Base-by-base conservation (phyloP, 2,329 filamentous ascomycete genomes). In the Fusarium phyllophilum region DNA sequence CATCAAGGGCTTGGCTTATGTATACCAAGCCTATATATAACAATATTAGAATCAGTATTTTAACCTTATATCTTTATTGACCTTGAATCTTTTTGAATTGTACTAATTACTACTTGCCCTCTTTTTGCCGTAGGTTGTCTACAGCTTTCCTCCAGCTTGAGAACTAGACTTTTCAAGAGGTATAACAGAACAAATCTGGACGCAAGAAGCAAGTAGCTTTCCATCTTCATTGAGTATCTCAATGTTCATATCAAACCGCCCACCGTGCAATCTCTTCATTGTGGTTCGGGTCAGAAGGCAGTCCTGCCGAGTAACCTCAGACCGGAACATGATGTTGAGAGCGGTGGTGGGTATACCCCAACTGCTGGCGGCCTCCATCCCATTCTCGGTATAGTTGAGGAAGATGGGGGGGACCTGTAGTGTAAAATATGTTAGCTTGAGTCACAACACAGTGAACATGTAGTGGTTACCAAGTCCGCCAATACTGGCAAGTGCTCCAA, bases 21-120 rank as follows among this genome's bases (percentile, higher is more conserved):
- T 20, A 8, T 6, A 0, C 17, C 8, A 6, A 8, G 17, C 17
- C 18, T 20, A 18, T 9, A 20, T 20, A 9, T 14, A 45, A 17
- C 8, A 13, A 5, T 18, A 26, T 18, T 4, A 45, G 7, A 18
- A 18, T 7, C 8, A n/a, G 22, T n/a, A 9, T 15, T 13, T 41
- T 17, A 8, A 18, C 18, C 5, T 24, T 18, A 2, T 8, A 8
- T 24, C 18, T 26, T 18, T 26, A 45, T 26, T 8, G 18, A 24
- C n/a, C 8, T 13, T 8, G 1, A 7, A 13, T 44, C 3, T 8
- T 12, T 12, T 24, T 8, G 13, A 8, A 9, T 18, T 13, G 1
- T 26, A 13, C 18, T 26, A 8, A 45, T 26, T 3, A 26, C 7
- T 12, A 13, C 17, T 13, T 13, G 11, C 7, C 10, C 4, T 31